Evolutionary conservation across 2,329 filamentous ascomycete species (phyloP).

Genomic region (Myriangium duriaei): DNA sequence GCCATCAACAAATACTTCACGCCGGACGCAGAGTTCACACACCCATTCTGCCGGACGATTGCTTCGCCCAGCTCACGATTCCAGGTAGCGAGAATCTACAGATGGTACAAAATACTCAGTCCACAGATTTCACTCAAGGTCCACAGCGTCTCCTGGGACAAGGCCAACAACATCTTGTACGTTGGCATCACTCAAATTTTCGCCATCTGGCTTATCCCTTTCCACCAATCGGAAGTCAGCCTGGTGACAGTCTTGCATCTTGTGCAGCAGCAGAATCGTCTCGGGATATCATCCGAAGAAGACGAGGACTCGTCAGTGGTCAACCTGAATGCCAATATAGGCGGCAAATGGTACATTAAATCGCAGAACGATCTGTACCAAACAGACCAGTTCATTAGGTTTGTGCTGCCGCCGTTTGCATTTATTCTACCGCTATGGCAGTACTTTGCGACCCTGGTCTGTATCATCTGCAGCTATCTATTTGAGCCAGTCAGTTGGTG

Average conservation of each 20-base stretch:
- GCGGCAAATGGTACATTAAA: constrained; percentile 54
- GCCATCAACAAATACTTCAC: constrained; percentile 64
- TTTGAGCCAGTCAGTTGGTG: constrained; percentile 39
- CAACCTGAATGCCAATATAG: constrained; percentile 12
- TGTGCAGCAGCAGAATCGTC: constrained; percentile 8
- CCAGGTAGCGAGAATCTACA: constrained; percentile 57
- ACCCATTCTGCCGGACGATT: constrained; percentile 63
- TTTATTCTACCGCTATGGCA: constrained; percentile 49
- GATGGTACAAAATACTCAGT: constrained; percentile 75
- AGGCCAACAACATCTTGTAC: constrained; percentile 54
- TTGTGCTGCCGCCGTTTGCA: constrained; percentile 47
- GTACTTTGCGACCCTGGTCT: constrained; percentile 50
- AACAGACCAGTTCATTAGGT: constrained; percentile 60
- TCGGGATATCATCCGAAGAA: constrained; percentile 12
- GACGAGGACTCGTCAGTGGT: constrained; percentile 6
- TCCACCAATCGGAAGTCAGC: constrained; percentile 46
- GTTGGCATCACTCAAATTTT: constrained; percentile 64
- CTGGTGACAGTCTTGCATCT: constrained; percentile 24
- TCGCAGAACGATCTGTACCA: constrained; percentile 77
- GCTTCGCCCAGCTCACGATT: constrained; percentile 50
- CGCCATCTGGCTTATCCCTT: constrained; percentile 62
- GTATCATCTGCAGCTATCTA: constrained; percentile 44
- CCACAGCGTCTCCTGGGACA: constrained; percentile 58
- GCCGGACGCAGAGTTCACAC: constrained; percentile 57
- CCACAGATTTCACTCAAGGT: constrained; percentile 58